Evolutionary conservation across 2,329 filamentous ascomycete genomes (phyloP).

Genomic region (Cadophora sp.): DNA sequence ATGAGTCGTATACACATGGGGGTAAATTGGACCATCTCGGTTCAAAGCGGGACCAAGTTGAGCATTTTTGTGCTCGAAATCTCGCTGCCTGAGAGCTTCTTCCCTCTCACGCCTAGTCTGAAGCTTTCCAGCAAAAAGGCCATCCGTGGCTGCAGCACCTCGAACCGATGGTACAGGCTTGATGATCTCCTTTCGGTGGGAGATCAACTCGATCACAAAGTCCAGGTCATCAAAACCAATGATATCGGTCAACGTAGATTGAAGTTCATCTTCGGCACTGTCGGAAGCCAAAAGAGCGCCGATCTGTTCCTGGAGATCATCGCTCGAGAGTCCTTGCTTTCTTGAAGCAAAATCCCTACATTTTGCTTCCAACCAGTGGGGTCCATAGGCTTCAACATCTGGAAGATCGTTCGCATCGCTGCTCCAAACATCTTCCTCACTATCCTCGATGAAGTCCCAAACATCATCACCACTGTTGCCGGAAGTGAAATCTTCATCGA

Average conservation of each 20-base stretch:
- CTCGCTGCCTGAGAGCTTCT: slow-evolving; percentile 75
- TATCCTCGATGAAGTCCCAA: slow-evolving; percentile 82
- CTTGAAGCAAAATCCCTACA: slow-evolving; percentile 70
- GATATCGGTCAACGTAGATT: slow-evolving; percentile 87
- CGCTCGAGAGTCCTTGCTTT: slow-evolving; percentile 70
- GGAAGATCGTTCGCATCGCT: slow-evolving; percentile 56
- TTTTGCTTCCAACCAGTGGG: slow-evolving; percentile 73
- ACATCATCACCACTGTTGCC: slow-evolving; percentile 78
- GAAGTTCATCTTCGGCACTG: slow-evolving; percentile 82
- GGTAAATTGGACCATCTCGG: slow-evolving; percentile 78
- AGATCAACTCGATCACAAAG: slow-evolving; percentile 88
- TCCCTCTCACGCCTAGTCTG: slow-evolving; percentile 81
- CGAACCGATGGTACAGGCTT: slow-evolving; percentile 48
- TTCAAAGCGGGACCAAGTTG: slow-evolving; percentile 73
- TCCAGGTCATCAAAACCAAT: slow-evolving; percentile 94
- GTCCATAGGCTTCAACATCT: slow-evolving; percentile 35
- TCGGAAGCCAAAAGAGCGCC: slow-evolving; percentile 73
- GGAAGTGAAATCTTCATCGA: slow-evolving; percentile 63
- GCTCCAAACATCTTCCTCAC: slow-evolving; percentile 69
- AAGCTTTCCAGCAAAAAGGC: slow-evolving; percentile 59
- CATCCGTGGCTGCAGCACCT: slow-evolving; percentile 65
- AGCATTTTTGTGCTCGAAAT: slow-evolving; percentile 83
- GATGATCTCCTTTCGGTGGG: slow-evolving; percentile 73
- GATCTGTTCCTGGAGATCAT: slow-evolving; percentile 80
- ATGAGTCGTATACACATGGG: slow-evolving; percentile 89